phyloP scores from a whole-genome alignment of 257 asterid genomes.

The Capsicum chinense region DNA sequence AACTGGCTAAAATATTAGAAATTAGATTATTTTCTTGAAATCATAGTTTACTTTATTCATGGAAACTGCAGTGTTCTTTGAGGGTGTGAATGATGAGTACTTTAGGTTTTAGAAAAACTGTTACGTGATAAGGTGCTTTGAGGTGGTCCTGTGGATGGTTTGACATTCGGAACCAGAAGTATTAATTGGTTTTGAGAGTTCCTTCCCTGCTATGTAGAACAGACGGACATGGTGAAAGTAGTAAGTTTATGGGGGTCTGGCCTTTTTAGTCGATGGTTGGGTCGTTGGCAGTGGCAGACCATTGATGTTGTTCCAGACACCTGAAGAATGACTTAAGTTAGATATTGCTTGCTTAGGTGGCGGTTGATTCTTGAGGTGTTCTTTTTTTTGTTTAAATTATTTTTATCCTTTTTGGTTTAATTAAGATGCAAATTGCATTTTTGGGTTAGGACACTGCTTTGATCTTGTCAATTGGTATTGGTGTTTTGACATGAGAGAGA shows the following conservation, averaged over 20 bases:
- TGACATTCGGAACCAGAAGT: not conserved
- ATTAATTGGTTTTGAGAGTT: constrained; percentile 16
- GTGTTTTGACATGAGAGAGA: constrained; percentile 15
- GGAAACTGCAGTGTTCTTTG: not conserved
- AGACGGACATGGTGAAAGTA: not conserved
- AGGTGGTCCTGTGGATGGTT: not conserved
- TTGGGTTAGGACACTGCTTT: constrained; percentile 4
- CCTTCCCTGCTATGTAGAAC: not conserved
- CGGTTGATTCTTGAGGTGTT: not conserved
- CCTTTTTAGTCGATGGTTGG: not conserved
- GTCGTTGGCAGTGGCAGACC: constrained; percentile 8
- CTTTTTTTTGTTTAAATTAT: not conserved
- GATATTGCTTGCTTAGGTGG: constrained; percentile 5
- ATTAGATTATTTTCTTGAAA: not conserved
- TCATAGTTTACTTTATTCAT: not conserved
- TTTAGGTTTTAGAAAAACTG: not conserved
- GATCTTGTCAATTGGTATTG: not conserved
- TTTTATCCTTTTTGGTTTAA: not conserved
- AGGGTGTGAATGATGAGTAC: not conserved
- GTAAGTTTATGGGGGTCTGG: not conserved
- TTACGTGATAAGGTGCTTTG: not conserved
- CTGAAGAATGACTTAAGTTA: constrained; percentile 13
- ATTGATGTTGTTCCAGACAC: constrained; percentile 17
- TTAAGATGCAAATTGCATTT: not conserved
- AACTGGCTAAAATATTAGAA: constrained; percentile 7